Base-by-base conservation (phyloP, 1,139 yeast species). In the Debaryomycetaceae sp. region DNA sequence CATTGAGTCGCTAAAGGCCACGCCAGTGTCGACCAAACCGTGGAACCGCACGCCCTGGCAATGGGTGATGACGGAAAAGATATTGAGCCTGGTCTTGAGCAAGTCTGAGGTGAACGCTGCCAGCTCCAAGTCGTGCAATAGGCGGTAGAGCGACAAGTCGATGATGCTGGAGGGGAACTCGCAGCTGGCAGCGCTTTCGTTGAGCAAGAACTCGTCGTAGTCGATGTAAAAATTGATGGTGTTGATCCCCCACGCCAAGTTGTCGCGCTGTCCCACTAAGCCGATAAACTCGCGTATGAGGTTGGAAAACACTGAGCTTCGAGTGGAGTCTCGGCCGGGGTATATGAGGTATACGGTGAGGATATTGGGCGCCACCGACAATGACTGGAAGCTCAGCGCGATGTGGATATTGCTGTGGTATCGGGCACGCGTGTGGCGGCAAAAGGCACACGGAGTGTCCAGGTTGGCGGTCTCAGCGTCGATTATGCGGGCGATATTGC, bases 141-240 rank as follows among this genome's bases (percentile, higher is more conserved):
- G 26, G 8, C 27, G 9, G n/a, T 11, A 31, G 3, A 26, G 16
- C 6, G 22, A 16, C 15, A 27, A 22, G 16, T 31, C 32, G 15
- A 27, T 12, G 3, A 11, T 15, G n/a, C 16, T 27, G 4, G 23
- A 11, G 10, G 16, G 11, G 6, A 16, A n/a, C 8, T 10, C 29
- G 17, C 13, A 11, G 9, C 16, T 9, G 17, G 23, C 16, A 4
- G n/a, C 4, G 4, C 3, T 18, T 19, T 17, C 5, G 5, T 2
- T 4, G n/a, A 25, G 11, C 4, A 30, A 19, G 17, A 21, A 10
- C 22, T 22, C 27, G n/a, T 19, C 18, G n/a, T 21, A 23, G 14
- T 26, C 30, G n/a, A 27, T 16, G 15, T 22, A 31, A 4, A 31
- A 21, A 22, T 27, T 31, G 2, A 31, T 12, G 17, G 27, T 31